Conservation (phyloP, 768 basidiomycete genomes). For the Hortiboletus flavorubellus region DNA sequence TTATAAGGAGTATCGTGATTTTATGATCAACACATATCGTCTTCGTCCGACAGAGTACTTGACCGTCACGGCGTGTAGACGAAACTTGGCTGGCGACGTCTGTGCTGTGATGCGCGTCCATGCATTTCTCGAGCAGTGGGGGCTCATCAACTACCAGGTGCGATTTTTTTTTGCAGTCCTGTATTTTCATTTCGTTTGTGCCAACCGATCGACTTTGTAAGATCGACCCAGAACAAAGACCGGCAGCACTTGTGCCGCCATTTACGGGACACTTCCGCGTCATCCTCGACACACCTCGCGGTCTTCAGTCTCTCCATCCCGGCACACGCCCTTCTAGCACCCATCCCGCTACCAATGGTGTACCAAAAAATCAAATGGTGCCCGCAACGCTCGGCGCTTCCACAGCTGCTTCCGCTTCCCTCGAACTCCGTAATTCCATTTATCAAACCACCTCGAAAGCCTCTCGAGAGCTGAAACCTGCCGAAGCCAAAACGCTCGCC, state of each 20-base stretch:
- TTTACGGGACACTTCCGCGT: constrained; percentile 99
- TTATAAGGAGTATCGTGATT: constrained; percentile 99
- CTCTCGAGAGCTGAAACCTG: constrained; percentile 61
- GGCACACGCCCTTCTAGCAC: constrained; percentile 60
- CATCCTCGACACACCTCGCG: constrained; percentile 93
- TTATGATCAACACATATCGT: constrained; percentile 98
- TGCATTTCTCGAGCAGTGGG: constrained; percentile 99
- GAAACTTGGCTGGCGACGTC: constrained; percentile 97
- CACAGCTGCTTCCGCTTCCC: constrained; percentile 54
- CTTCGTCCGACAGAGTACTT: constrained; percentile 92
- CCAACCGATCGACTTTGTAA: constrained; percentile 32
- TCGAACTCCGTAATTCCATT: constrained; percentile 84
- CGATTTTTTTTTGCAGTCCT: constrained; percentile 15
- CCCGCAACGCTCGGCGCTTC: constrained; percentile 8
- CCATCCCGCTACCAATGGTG: constrained; percentile 46
- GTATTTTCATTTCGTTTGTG: not conserved
- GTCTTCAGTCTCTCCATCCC: constrained; percentile 89
- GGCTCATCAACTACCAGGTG: constrained; percentile 97
- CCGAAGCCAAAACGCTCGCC: constrained; percentile 67
- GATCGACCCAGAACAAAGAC: constrained; percentile 97
- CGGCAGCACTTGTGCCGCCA: constrained; percentile 90
- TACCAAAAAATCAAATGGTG: constrained; percentile 35
- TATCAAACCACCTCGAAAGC: constrained; percentile 86
- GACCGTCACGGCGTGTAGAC: constrained; percentile 93
- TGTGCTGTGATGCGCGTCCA: constrained; percentile 99